Evolutionary conservation across 2,329 filamentous ascomycete species (phyloP).

Genomic region (Pseudogymnoascus pannorum): DNA sequence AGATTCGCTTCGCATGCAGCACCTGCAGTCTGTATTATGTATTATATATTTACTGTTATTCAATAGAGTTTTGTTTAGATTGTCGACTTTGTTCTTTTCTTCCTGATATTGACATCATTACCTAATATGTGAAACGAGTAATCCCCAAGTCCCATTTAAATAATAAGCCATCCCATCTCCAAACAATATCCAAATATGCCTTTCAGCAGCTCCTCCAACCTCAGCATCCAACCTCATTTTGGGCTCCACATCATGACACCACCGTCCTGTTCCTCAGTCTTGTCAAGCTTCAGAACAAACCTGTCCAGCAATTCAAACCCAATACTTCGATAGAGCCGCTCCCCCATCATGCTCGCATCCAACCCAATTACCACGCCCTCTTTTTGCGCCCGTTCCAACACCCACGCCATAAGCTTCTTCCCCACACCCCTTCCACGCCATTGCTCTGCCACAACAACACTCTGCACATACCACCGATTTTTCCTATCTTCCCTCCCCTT

Average conservation of each 20-base stretch:
- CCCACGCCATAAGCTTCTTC: constrained; percentile 23
- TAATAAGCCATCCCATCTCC: neutral
- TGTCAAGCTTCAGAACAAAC: neutral
- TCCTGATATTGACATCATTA: neutral
- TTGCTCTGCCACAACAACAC: constrained; percentile 18
- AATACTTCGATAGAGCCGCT: constrained; percentile 21
- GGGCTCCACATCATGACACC: constrained; percentile 7
- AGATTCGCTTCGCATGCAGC: neutral
- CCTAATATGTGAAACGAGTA: neutral
- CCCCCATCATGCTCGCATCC: constrained; percentile 20
- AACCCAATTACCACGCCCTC: constrained; percentile 21
- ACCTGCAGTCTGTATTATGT: neutral
- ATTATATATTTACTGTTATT: neutral
- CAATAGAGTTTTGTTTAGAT: neutral
- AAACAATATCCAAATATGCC: neutral
- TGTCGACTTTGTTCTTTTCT: neutral
- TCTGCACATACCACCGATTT: constrained; percentile 23
- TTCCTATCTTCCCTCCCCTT: constrained; percentile 14
- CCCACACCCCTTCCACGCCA: constrained; percentile 22
- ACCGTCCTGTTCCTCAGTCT: neutral
- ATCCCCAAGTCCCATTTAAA: neutral
- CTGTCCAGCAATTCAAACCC: constrained; percentile 18
- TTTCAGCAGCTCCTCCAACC: neutral
- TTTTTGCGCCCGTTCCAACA: constrained; percentile 18
- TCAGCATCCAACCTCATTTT: neutral